phyloP scores from a whole-genome alignment of 306 rosid species.

The Corylus avellana region DNA sequence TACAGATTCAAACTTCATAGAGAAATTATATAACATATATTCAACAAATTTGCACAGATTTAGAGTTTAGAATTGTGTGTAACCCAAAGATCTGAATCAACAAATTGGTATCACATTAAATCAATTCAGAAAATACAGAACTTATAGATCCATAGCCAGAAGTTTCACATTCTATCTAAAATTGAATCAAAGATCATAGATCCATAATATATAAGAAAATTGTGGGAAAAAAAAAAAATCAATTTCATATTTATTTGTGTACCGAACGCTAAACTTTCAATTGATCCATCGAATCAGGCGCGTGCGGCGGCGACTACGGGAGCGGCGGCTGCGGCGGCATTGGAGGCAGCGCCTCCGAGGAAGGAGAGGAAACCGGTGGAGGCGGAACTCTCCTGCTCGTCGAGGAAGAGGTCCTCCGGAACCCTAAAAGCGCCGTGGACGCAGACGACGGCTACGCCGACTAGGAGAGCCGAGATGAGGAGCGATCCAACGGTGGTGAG shows the following conservation, averaged over 20 bases:
- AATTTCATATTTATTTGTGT: slow-evolving; percentile 2
- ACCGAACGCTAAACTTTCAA: slow-evolving; percentile 1
- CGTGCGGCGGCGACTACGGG: slow-evolving; percentile 51
- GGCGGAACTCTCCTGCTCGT: slow-evolving; percentile 55
- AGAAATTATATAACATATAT: not conserved
- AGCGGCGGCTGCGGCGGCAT: slow-evolving; percentile 44
- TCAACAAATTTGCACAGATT: not conserved
- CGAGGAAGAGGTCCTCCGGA: slow-evolving; percentile 91
- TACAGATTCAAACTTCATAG: not conserved
- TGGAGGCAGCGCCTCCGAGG: slow-evolving; percentile 56
- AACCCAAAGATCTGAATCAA: not conserved
- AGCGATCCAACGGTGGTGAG: slow-evolving; percentile 88
- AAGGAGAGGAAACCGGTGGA: slow-evolving; percentile 64
- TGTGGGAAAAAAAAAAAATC: not conserved
- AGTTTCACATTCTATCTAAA: slow-evolving; percentile 17
- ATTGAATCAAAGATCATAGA: slow-evolving; percentile 27
- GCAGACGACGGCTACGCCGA: slow-evolving; percentile 60
- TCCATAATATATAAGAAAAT: slow-evolving; percentile 32
- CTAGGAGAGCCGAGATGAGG: slow-evolving; percentile 64
- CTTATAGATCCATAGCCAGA: slow-evolving; percentile 39
- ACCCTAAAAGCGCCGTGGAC: slow-evolving; percentile 80
- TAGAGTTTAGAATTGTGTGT: not conserved
- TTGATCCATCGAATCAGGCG: slow-evolving; percentile 27
- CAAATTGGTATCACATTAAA: not conserved
- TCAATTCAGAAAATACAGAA: not conserved